Evolutionary conservation across 148 eudicot species (phyloP), one percentile per base, ranked within the genome.

Genomic region (Silene uniflora): DNA sequence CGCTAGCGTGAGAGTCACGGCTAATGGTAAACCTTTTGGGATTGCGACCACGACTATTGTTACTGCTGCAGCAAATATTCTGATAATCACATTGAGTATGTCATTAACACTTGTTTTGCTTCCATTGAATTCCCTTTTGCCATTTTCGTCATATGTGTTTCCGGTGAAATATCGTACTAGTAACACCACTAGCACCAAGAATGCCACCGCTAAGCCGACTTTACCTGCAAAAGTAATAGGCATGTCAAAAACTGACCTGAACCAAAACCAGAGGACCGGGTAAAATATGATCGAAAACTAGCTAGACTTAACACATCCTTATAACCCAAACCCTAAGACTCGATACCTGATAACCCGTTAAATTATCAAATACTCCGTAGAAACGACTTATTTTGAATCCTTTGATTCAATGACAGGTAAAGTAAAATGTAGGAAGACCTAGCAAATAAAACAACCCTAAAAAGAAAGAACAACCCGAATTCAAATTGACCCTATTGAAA

Each of bases 31-130:
- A 0, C 84, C 84, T 58, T 82, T 81, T 0, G 84, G 84, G 16
- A 82, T 82, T 7, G 84, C 84, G 22, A 82, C 84, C 24, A 82
- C 84, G 0, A 82, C 79, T 23, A 82, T 82, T 1, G 84, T 82
- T 2, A 82, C 84, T 14, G 81, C 78, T 13, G 84, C 84, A 3
- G 84, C 72, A 59, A 82, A 73, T 5, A 82, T 82, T 24, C 74
- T 75, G 49, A 82, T 58, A 29, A 82, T 47, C 24, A 66, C 75
- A 1, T 82, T 78, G 0, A 82, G 60, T 19, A 82, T 47, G 14
- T 78, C 79, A 17, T 75, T 79, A 3, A 32, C 19, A 47, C 60
- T 82, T 8, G 84, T 82, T 19, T 18, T 74, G 65, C 81, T 63
- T 29, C 78, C 71, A 12, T 52, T 71, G 49, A 63, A 82, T 56